Evolutionary conservation across 2,329 filamentous ascomycete genomes (phyloP), one percentile per base, ranked within the genome.

Genomic region (Iodosphaeria phyllophila): DNA sequence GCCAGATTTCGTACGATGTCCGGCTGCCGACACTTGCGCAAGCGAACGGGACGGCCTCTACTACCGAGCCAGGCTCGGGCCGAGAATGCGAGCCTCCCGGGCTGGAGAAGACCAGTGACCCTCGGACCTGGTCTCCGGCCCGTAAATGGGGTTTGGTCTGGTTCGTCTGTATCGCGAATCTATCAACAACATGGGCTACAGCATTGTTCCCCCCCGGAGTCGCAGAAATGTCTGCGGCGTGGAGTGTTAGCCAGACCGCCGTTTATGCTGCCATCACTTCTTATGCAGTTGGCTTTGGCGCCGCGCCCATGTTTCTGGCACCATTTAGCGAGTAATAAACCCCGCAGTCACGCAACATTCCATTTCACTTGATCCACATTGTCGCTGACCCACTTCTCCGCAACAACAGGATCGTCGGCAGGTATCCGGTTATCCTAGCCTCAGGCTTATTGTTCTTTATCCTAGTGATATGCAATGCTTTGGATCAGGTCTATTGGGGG

Each of bases 391-490:
- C 84, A 84, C 0, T 74, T 92, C 35, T 82, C 74, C 1, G 49
- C n/a, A n/a, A n/a, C n/a, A n/a, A n/a, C n/a, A n/a, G n/a, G n/a
- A 74, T 91, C 43, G 82, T 89, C 47, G 84, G 84, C 4, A 68
- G 84, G 3, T 71, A 79, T 28, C 79, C 83, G 0, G 77, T 92
- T 17, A 89, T 92, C 39, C 58, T 84, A 13, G 56, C 58, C 2
- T 74, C 77, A 6, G 82, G 82, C 0, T 41, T 75, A 10, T 41
- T 91, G 2, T 89, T 76, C 38, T 65, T 80, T 30, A 41, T 60
- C 10, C 55, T 79, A 0, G 77, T 80, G 5, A 56, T 59, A 0
- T 65, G 65, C 3, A 68, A 78, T 32, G 65, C 64, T 0, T n/a
- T n/a, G n/a, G n/a, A n/a, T n/a, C n/a, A n/a, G n/a, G n/a, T n/a